Percentiles rank a stretch among this genome's conserved stretches.
phyloP scores from a whole-genome alignment of 2,329 filamentous ascomycete species.

The Cadophora luteo-olivacea region DNA sequence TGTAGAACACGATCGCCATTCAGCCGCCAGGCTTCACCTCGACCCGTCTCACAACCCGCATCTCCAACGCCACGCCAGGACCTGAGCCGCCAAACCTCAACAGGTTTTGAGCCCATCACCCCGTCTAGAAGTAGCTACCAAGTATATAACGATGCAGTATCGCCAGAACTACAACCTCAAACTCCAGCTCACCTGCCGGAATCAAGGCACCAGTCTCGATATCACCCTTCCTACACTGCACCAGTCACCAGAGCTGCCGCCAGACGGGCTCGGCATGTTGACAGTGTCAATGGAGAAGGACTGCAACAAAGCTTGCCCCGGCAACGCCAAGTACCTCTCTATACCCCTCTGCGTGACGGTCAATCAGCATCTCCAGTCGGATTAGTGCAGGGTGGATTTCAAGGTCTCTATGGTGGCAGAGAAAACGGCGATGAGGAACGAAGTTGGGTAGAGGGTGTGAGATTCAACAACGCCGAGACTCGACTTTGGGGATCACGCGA shows the following conservation, averaged over 20 bases:
- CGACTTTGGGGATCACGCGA: conserved; percentile 37
- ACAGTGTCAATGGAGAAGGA: conserved; percentile 28
- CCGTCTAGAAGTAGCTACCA: conserved; percentile 42
- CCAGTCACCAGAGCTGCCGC: conserved; percentile 42
- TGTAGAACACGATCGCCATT: conserved; percentile 32
- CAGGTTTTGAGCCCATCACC: conserved; percentile 31
- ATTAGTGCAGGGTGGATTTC: conserved; percentile 52
- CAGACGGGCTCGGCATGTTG: conserved; percentile 8
- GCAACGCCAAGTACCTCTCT: conserved; percentile 1
- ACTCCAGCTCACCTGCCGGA: conserved; percentile 58
- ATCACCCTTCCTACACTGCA: conserved; percentile 53
- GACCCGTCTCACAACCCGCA: conserved; percentile 25
- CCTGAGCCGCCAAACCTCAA: conserved; percentile 15
- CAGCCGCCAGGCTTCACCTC: conserved; percentile 22
- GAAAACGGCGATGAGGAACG: conserved; percentile 55
- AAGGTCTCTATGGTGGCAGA: conserved; percentile 54
- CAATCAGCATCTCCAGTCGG: conserved; percentile 47
- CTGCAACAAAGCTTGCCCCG: conserved; percentile 6
- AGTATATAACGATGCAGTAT: conserved; percentile 55
- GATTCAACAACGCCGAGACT: conserved; percentile 44
- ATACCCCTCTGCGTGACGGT: conserved; percentile 29
- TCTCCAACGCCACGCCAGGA: conserved; percentile 28
- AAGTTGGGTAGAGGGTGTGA: conserved; percentile 41
- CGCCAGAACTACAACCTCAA: conserved; percentile 54
- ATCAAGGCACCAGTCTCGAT: conserved; percentile 53